Conservation (phyloP, 768 basidiomycete genomes). For the Boletus vinaceobasis region DNA sequence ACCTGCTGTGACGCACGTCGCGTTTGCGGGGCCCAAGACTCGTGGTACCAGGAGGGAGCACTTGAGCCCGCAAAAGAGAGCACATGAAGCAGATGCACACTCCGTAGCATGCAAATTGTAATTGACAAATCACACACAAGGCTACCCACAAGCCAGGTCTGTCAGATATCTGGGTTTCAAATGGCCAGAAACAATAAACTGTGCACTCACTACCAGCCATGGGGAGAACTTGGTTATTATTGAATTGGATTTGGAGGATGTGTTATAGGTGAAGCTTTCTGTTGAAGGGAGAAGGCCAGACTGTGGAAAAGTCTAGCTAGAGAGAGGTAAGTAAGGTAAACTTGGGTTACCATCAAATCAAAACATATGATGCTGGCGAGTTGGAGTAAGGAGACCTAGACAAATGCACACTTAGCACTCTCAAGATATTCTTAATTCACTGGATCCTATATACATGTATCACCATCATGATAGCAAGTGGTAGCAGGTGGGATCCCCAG, state of each 20-base stretch:
- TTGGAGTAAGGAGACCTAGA: constrained; percentile 23
- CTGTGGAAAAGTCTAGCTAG: not conserved
- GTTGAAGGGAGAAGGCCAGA: not conserved
- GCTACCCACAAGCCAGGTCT: constrained; percentile 24
- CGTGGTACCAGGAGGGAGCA: not conserved
- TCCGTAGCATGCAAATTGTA: constrained; percentile 16
- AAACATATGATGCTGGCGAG: constrained; percentile 13
- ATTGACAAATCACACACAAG: constrained; percentile 18
- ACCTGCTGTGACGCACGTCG: not conserved
- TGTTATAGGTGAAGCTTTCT: too few species aligned
- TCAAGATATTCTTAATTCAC: not conserved
- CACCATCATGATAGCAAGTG: constrained; percentile 17
- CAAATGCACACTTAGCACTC: not conserved
- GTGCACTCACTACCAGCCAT: constrained; percentile 8
- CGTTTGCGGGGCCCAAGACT: too few species aligned
- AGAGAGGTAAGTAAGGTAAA: not conserved
- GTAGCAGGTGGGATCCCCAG: not conserved
- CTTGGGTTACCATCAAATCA: not conserved
- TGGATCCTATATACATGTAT: not conserved
- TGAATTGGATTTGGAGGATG: too few species aligned
- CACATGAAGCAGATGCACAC: constrained; percentile 1
- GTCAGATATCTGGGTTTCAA: not conserved
- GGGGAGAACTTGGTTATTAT: too few species aligned
- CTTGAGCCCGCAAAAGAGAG: not conserved
- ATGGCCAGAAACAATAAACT: too few species aligned